Evolutionary conservation across 176 grass and related monocot species (phyloP).

Genomic region (Bonia amplexicaulis): DNA sequence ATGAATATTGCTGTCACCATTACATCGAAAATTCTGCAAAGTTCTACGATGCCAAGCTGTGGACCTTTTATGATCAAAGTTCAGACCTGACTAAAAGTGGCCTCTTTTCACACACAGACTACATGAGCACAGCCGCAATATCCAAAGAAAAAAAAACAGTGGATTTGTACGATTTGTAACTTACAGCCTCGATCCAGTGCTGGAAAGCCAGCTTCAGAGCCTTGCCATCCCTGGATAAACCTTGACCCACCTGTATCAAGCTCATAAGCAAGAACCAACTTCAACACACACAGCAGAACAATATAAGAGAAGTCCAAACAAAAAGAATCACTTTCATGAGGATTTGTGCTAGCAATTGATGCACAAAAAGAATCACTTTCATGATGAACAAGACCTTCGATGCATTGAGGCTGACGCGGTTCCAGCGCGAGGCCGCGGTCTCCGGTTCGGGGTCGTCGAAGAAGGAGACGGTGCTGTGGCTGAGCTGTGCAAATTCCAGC

Average conservation of each 20-base stretch:
- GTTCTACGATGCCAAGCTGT: neutral
- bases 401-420: constrained; percentile 71
- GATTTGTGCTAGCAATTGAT: neutral
- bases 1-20: neutral
- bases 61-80: neutral
- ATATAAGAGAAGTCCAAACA: neutral
- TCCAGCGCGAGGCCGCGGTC: constrained; percentile 75
- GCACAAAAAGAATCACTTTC: neutral
- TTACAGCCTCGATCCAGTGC: constrained; percentile 98
- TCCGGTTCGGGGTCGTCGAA: constrained; percentile 69
- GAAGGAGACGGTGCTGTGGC: constrained; percentile 79
- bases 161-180: constrained; percentile 41
- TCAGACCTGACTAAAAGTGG: constrained; percentile 9
- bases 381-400: constrained; percentile 50
- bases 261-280: neutral
- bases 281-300: neutral
- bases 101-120: constrained; percentile 9
- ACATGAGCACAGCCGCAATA: neutral
- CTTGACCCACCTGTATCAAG: constrained; percentile 65
- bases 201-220: constrained; percentile 88
- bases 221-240: constrained; percentile 60
- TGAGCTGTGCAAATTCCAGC: constrained; percentile 64
- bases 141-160: neutral
- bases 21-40: constrained; percentile 5
- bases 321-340: neutral